Conservation (phyloP, 371 early-diverging fungal species). For the Mortierella sp. region DNA sequence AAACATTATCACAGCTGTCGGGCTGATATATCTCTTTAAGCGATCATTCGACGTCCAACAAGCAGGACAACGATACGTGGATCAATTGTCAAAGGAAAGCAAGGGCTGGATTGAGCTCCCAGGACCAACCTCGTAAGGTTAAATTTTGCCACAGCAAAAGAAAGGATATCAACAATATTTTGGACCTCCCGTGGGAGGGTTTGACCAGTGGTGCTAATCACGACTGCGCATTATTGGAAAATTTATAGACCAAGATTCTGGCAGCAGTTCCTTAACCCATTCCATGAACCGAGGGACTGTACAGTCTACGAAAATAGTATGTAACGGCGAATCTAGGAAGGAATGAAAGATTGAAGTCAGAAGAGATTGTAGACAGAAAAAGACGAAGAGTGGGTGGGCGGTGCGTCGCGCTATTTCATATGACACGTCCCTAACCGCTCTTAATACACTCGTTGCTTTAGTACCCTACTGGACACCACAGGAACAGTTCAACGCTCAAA, state of each 20-base stretch:
- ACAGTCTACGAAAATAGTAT: constrained; percentile 67
- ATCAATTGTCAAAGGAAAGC: constrained; percentile 39
- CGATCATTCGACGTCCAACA: constrained; percentile 40
- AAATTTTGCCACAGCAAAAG: no score
- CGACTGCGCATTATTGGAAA: neutral
- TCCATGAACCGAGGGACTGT: constrained; percentile 60
- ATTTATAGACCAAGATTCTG: constrained; percentile 43
- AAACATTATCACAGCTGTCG: constrained; percentile 49
- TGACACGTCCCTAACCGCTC: neutral
- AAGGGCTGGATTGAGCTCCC: constrained; percentile 39
- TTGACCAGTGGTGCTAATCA: no score
- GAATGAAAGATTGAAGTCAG: no score
- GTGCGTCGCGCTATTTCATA: neutral
- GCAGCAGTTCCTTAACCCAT: constrained; percentile 64
- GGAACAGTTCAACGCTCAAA: constrained; percentile 49
- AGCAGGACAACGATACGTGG: constrained; percentile 35
- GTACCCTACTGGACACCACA: constrained; percentile 71
- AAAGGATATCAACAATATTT: neutral
- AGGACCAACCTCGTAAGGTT: constrained; percentile 36
- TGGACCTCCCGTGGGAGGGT: neutral
- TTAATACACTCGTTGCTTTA: constrained; percentile 13
- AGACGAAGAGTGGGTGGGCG: no score
- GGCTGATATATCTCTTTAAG: constrained; percentile 39
- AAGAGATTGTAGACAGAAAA: no score
- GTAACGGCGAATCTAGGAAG: constrained; percentile 12